Evolutionary conservation across 805 yeast species (phyloP).

Genomic region (Vanderwaltozyma verrucispora): DNA sequence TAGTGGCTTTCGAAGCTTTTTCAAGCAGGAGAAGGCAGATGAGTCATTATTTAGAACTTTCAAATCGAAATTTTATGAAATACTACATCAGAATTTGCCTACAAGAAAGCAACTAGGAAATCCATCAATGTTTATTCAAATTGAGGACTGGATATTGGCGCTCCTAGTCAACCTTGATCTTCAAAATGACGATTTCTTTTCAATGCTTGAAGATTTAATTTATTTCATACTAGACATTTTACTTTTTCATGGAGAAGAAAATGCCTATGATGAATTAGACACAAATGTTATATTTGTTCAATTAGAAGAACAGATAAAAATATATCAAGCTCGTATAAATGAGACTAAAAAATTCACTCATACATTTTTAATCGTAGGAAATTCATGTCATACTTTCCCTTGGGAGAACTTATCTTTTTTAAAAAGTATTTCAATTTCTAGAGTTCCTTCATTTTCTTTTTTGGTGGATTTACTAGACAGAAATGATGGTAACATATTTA

Average conservation of each 20-base stretch:
- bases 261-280: conserved; percentile 58
- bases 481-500: conserved; percentile 3
- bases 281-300: conserved; percentile 44
- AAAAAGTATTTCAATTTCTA: conserved; percentile 44
- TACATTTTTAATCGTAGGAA: conserved; percentile 59
- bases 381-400: conserved; percentile 60
- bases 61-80: conserved; percentile 28
- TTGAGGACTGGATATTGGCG: conserved; percentile 40
- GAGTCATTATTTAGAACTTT: conserved; percentile 25
- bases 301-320: conserved; percentile 37
- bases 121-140: conserved; percentile 21
- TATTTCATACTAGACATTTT: conserved; percentile 52
- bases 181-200: conserved; percentile 15
- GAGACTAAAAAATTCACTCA: conserved; percentile 33
- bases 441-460: conserved; percentile 59
- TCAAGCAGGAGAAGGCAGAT: conserved; percentile 31
- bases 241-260: conserved; percentile 51
- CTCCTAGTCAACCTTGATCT: conserved; percentile 40
- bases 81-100: conserved; percentile 39
- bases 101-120: conserved; percentile 31
- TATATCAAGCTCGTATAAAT: conserved; percentile 15
- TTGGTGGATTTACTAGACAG: conserved; percentile 31
- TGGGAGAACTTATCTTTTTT: conserved; percentile 78
- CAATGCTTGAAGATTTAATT: conserved; percentile 50
- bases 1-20: conserved; percentile 64